Conservation (phyloP, 1,284 basidiomycete genomes). For the Microbotryomycetes sp. region DNA sequence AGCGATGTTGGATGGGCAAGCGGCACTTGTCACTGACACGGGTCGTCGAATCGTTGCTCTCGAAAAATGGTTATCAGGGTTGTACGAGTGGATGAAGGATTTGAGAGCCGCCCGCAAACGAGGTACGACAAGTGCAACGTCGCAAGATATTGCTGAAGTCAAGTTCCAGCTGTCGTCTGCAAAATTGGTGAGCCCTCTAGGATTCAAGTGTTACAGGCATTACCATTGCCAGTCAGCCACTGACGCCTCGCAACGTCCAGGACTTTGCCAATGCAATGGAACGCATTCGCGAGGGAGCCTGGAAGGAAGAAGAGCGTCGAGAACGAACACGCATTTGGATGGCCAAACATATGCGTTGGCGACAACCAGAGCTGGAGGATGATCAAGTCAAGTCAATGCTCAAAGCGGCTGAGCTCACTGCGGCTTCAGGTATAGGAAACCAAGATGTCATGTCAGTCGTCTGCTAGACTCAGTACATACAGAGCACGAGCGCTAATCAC, state of each 20-base stretch:
- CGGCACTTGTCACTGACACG: conserved; percentile 17
- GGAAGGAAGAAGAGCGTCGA: conserved; percentile 16
- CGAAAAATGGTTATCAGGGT: conserved; percentile 18
- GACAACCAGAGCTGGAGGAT: conserved; percentile 22
- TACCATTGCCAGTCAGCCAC: neutral
- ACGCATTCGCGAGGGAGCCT: conserved; percentile 26
- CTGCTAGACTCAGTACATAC: neutral
- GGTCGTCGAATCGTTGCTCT: conserved; percentile 18
- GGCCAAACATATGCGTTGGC: conserved; percentile 16
- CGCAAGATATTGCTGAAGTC: conserved; percentile 22
- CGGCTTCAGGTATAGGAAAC: conserved; percentile 13
- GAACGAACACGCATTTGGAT: conserved; percentile 23
- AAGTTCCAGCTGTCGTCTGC: conserved; percentile 22
- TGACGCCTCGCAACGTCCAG: neutral
- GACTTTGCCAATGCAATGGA: conserved; percentile 28
- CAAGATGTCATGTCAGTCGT: conserved; percentile 19
- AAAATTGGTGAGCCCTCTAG: conserved; percentile 16
- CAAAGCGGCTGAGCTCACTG: conserved; percentile 22
- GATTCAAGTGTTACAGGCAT: neutral
- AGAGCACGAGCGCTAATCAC: neutral
- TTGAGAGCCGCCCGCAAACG: conserved; percentile 13
- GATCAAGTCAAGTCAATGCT: conserved; percentile 11
- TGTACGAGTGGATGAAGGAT: conserved; percentile 16
- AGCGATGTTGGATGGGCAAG: conserved; percentile 13
- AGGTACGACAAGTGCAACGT: conserved; percentile 6